Evolutionary conservation across 2,329 filamentous ascomycete genomes (phyloP), one percentile per base, ranked within the genome.

Genomic region (Metarhizium humberi): DNA sequence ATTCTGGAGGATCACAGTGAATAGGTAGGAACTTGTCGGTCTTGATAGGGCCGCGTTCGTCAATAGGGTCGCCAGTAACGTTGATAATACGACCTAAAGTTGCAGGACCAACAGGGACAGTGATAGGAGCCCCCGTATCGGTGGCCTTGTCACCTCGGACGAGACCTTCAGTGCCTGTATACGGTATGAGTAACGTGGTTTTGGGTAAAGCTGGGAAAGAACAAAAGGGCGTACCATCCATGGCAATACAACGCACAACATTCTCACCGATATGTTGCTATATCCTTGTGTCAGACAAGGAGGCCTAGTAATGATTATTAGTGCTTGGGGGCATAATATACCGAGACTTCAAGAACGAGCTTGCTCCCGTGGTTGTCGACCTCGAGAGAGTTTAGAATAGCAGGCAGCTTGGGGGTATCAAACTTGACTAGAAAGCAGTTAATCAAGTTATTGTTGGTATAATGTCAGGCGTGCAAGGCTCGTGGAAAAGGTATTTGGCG

Each of bases 1-100:
- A 99, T 73, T 79, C 78, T 64, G 94, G 94, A 66, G 94, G 85
- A 64, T 99, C 92, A 74, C 90, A 84, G 86, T 99, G 94, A 69
- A 99, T 99, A 64, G 94, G 89, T 43, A 85, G 77, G 74, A 77
- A 82, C 84, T 95, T 94, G 76, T 86, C 82, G 71, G 85, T 80
- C 86, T 96, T 96, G 83, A 99, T 90, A 67, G 94, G 94, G 66
- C 94, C 94, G 81, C 94, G 91, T 85, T 97, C 94, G 75, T 99
- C 94, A 78, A 99, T 97, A 73, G 94, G 94, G 79, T 99, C 92
- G 85, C 94, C 94, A 81, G 94, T 99, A 80, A 99, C 94, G 86
- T 99, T 99, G 81, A 99, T 92, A 84, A 99, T 99, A 82, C 94
- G 94, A 71, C 94, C 94, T 67, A 99, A 88, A 65, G 91, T 96